Conservation (phyloP, 257 asterid genomes). For the Forsythia viridissima region DNA sequence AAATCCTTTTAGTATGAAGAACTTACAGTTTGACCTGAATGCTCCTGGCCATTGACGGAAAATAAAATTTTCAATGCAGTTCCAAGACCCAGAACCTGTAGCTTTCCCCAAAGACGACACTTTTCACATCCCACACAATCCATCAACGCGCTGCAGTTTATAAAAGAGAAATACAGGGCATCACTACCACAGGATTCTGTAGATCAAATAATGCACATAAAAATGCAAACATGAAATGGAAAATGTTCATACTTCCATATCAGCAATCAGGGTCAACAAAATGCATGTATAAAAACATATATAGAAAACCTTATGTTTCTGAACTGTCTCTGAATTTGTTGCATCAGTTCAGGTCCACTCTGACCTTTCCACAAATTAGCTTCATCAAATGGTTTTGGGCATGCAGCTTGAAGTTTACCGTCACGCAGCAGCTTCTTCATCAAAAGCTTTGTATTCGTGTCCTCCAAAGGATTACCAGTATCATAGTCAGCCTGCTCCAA, state of each 20-base stretch:
- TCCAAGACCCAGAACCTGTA: conserved; percentile 68
- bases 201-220: background rate
- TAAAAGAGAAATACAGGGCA: background rate
- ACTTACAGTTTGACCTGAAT: conserved; percentile 38
- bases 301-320: conserved; percentile 60
- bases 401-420: conserved; percentile 48
- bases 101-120: conserved; percentile 78
- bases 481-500: conserved; percentile 67
- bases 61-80: conserved; percentile 57
- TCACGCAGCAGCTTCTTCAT: conserved; percentile 50
- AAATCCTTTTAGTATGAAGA: background rate
- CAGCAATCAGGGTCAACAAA: background rate
- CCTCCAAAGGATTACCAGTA: conserved; percentile 63
- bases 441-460: conserved; percentile 43
- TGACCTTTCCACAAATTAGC: conserved; percentile 75
- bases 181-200: conserved; percentile 5
- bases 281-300: background rate
- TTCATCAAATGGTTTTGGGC: conserved; percentile 72
- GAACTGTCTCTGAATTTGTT: conserved; percentile 57
- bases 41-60: conserved; percentile 41
- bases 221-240: background rate
- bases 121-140: conserved; percentile 72
- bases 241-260: background rate
- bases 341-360: conserved; percentile 62
- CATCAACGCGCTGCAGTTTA: conserved; percentile 55